Evolutionary conservation across 257 asterid genomes (phyloP).

Genomic region (Nemophila menziesii): DNA sequence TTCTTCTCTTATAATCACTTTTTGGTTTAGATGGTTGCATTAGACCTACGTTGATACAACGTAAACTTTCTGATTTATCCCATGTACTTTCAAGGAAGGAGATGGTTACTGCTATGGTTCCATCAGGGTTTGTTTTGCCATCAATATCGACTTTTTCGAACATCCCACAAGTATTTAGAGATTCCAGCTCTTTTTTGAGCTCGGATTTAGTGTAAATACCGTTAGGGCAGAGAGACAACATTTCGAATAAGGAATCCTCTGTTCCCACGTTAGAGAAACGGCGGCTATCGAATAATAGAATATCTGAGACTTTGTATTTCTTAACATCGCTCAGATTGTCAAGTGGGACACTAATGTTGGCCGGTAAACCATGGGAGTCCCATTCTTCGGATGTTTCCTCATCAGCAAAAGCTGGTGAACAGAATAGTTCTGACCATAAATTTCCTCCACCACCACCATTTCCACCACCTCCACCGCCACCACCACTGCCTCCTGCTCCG

Average conservation of each 20-base stretch:
- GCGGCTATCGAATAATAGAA: conserved; percentile 52
- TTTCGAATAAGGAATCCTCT: conserved; percentile 85
- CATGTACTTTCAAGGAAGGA: conserved; percentile 81
- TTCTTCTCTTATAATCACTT: conserved; percentile 70
- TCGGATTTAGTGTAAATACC: conserved; percentile 76
- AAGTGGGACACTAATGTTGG: conserved; percentile 72
- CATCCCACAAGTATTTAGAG: conserved; percentile 33
- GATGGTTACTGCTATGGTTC: conserved; percentile 51
- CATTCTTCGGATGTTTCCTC: conserved; percentile 67
- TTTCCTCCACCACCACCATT: conserved; percentile 36
- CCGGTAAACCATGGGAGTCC: conserved; percentile 91
- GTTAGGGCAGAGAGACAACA: conserved; percentile 80
- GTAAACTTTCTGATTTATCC: conserved; percentile 72
- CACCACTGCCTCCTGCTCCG: conserved; percentile 28
- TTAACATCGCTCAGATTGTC: conserved; percentile 77
- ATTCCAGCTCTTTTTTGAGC: conserved; percentile 50
- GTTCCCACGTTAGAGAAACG: conserved; percentile 48
- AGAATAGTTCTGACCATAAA: conserved; percentile 48
- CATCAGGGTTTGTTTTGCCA: conserved; percentile 72
- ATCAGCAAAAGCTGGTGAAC: conserved; percentile 51
- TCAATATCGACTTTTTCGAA: conserved; percentile 86
- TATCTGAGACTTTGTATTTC: conserved; percentile 74
- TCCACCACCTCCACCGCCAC: conserved; percentile 36
- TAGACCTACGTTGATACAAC: conserved; percentile 84
- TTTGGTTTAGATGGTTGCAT: conserved; percentile 78